Conservation (phyloP, 192 early-diverging fungal species). For the Coemansia guatemalensis region DNA sequence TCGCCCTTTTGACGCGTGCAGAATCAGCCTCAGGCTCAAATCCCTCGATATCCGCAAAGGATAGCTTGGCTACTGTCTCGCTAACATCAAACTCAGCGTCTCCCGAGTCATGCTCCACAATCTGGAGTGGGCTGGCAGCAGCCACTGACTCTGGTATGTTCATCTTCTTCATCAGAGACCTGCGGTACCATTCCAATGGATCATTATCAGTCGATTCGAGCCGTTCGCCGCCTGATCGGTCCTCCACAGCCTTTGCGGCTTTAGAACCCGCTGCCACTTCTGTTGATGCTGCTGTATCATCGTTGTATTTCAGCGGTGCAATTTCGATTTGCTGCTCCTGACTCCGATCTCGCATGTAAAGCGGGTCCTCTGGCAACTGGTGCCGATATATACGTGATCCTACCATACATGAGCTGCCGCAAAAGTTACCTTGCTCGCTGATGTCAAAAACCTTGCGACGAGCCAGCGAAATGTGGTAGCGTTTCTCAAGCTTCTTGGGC, state of each 20-base stretch:
- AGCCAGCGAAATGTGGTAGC: conserved; percentile 66
- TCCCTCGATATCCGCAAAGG: conserved; percentile 53
- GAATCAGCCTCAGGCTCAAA: conserved; percentile 37
- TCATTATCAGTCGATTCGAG: neutral
- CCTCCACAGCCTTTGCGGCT: neutral
- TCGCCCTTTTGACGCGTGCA: conserved; percentile 25
- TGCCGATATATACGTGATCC: conserved; percentile 66
- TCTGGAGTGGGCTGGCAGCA: conserved; percentile 23
- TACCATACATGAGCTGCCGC: conserved; percentile 69
- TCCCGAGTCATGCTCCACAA: conserved; percentile 27
- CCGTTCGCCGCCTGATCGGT: neutral
- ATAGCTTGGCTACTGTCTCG: conserved; percentile 20
- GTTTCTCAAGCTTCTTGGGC: conserved; percentile 12
- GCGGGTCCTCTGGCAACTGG: conserved; percentile 75
- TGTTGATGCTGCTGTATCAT: neutral
- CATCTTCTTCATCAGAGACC: conserved; percentile 38
- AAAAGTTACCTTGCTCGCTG: conserved; percentile 65
- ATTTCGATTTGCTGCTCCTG: conserved; percentile 19
- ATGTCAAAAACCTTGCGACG: conserved; percentile 80
- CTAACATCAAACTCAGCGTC: conserved; percentile 13
- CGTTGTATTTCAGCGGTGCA: conserved; percentile 14
- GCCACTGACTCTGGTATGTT: conserved; percentile 30
- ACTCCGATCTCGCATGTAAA: conserved; percentile 60
- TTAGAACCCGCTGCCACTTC: neutral
- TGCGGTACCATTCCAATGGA: conserved; percentile 25